Conservation (phyloP, 2,329 filamentous ascomycete species). For the Trichoderma sp. region DNA sequence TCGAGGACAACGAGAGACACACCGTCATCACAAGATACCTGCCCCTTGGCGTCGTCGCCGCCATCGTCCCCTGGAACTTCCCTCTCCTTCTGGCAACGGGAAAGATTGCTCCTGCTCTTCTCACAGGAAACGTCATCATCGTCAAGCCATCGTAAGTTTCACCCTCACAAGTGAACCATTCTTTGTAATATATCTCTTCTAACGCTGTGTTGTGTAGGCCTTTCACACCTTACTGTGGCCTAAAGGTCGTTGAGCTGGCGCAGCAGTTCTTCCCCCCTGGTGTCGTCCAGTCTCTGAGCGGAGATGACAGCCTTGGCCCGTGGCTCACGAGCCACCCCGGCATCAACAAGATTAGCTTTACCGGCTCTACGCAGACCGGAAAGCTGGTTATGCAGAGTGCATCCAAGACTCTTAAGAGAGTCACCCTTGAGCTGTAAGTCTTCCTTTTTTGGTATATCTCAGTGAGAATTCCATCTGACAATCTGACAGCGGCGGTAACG, state of each 20-base stretch:
- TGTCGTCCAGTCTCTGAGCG: constrained; percentile 58
- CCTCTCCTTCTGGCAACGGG: constrained; percentile 41
- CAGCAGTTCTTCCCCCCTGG: constrained; percentile 57
- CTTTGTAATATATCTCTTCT: neutral
- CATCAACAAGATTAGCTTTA: constrained; percentile 65
- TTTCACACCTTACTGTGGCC: constrained; percentile 53
- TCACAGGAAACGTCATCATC: constrained; percentile 56
- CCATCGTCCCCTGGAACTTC: constrained; percentile 53
- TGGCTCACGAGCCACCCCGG: constrained; percentile 55
- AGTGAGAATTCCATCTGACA: neutral
- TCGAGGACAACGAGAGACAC: constrained; percentile 34
- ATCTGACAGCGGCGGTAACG: constrained; percentile 54
- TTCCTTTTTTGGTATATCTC: rapidly evolving
- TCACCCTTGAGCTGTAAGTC: constrained; percentile 55
- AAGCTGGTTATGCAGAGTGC: constrained; percentile 71
- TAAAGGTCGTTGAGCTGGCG: constrained; percentile 59
- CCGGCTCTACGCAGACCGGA: constrained; percentile 68
- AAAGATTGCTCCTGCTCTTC: constrained; percentile 55
- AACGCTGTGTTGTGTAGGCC: constrained; percentile 27
- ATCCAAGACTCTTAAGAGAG: constrained; percentile 60
- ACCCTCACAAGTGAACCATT: neutral
- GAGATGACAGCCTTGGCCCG: constrained; percentile 59
- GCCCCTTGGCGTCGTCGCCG: constrained; percentile 41
- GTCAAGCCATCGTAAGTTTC: constrained; percentile 47
- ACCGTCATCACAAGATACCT: constrained; percentile 20